phyloP scores from a whole-genome alignment of 768 basidiomycete genomes.

The Suillus subluteus region DNA sequence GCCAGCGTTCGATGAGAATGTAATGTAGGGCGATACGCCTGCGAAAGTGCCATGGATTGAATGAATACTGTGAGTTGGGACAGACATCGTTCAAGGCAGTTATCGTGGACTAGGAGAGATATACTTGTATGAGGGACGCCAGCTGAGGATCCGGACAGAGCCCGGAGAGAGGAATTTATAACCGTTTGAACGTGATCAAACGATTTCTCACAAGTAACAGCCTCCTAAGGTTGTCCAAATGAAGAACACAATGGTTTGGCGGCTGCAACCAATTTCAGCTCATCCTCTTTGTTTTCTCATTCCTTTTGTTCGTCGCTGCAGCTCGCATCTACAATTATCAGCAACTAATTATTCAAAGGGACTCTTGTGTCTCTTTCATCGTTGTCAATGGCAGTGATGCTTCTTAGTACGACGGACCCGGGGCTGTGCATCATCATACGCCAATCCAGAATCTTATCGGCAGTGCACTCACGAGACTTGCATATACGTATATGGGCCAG shows the following conservation, averaged over 20 bases:
- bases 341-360: background rate
- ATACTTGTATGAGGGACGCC: conserved; percentile 6
- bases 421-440: background rate
- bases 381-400: background rate
- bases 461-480: background rate
- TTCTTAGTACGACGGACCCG: background rate
- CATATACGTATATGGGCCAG: background rate
- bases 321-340: background rate
- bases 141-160: background rate
- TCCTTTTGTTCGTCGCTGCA: conserved; percentile 15
- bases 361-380: background rate
- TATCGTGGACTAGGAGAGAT: conserved; percentile 14
- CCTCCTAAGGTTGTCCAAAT: conserved; percentile 5
- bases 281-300: conserved; percentile 17
- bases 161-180: conserved; percentile 10
- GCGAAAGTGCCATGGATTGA: conserved; percentile 37
- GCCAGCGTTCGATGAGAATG: conserved; percentile 29
- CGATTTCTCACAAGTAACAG: conserved; percentile 6
- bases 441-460: conserved; percentile 10
- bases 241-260: conserved; percentile 18
- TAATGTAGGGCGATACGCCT: conserved; percentile 29
- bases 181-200: background rate
- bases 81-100: conserved; percentile 27
- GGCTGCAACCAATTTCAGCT: conserved; percentile 21
- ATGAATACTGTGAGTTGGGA: conserved; percentile 31